Conservation (phyloP, 1,139 yeast species). For the Geotrichum reessii region DNA sequence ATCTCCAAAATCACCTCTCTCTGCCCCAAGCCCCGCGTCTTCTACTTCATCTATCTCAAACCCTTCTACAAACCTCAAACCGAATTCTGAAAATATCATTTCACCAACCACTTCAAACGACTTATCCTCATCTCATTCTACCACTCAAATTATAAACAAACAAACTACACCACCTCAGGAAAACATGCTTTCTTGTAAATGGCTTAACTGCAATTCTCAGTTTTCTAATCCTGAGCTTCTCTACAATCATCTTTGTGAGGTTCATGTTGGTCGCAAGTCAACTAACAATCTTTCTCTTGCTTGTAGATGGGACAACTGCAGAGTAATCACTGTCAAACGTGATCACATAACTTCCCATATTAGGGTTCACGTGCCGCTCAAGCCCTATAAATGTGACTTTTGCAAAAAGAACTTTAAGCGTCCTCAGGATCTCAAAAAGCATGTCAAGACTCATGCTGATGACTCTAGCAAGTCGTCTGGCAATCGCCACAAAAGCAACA, state of each 20-base stretch:
- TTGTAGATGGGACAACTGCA: conserved; percentile 83
- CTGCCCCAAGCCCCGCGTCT: conserved; percentile 22
- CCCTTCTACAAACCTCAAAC: background rate
- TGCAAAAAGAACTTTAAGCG: conserved; percentile 86
- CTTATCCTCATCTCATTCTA: background rate
- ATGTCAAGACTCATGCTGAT: conserved; percentile 74
- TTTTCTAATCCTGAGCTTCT: conserved; percentile 61
- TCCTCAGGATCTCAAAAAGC: conserved; percentile 95
- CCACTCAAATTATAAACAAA: background rate
- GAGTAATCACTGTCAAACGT: conserved; percentile 74
- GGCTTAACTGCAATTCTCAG: conserved; percentile 55
- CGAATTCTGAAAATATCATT: background rate
- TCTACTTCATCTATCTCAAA: conserved; percentile 19
- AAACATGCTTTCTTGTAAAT: conserved; percentile 45
- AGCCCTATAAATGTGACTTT: conserved; percentile 74
- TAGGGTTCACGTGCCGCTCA: conserved; percentile 89
- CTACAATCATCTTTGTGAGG: conserved; percentile 83
- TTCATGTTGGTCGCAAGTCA: conserved; percentile 85
- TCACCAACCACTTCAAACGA: background rate
- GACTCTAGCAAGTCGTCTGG: conserved; percentile 35
- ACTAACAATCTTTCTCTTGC: conserved; percentile 70
- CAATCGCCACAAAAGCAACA: conserved; percentile 3
- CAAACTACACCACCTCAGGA: background rate
- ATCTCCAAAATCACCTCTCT: conserved; percentile 14
- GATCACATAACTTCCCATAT: conserved; percentile 95